Conservation (phyloP, 2,329 filamentous ascomycete species). For the Davidsoniella virescens region DNA sequence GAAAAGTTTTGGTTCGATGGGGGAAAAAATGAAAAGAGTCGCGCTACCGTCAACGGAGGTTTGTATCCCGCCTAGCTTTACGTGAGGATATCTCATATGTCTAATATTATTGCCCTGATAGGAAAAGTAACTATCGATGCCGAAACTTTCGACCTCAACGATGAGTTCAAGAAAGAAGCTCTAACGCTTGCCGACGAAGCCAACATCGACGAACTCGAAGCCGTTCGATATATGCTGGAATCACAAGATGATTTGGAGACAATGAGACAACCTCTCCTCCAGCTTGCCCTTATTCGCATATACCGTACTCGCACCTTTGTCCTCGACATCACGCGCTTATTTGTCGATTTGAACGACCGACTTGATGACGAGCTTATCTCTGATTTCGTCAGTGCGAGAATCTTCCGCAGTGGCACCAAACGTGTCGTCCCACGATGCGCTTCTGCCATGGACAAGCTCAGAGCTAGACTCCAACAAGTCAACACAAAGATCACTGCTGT, state of each 20-base stretch:
- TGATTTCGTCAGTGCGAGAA: conserved; percentile 36
- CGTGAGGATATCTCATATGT: not conserved
- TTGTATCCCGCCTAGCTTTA: conserved; percentile 15
- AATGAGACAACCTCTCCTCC: conserved; percentile 56
- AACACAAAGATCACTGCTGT: conserved; percentile 61
- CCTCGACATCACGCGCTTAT: conserved; percentile 67
- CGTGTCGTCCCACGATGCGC: conserved; percentile 62
- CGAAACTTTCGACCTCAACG: conserved; percentile 64
- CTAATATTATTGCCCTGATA: conserved; percentile 21
- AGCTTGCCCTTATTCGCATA: conserved; percentile 72
- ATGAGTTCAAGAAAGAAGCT: conserved; percentile 70
- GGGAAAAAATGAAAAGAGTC: conserved; percentile 56
- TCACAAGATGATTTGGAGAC: conserved; percentile 52
- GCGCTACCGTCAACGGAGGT: conserved; percentile 55
- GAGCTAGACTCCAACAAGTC: conserved; percentile 59
- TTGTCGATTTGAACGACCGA: conserved; percentile 48
- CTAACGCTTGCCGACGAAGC: conserved; percentile 75
- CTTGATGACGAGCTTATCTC: conserved; percentile 27
- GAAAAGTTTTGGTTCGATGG: conserved; percentile 61
- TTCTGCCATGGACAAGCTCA: conserved; percentile 58
- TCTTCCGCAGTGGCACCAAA: conserved; percentile 36
- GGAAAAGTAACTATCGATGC: conserved; percentile 61
- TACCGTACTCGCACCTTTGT: conserved; percentile 72
- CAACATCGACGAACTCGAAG: conserved; percentile 76
- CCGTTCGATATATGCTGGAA: conserved; percentile 59